Conservation (phyloP, 768 basidiomycete species). For the Terana coerulea region DNA sequence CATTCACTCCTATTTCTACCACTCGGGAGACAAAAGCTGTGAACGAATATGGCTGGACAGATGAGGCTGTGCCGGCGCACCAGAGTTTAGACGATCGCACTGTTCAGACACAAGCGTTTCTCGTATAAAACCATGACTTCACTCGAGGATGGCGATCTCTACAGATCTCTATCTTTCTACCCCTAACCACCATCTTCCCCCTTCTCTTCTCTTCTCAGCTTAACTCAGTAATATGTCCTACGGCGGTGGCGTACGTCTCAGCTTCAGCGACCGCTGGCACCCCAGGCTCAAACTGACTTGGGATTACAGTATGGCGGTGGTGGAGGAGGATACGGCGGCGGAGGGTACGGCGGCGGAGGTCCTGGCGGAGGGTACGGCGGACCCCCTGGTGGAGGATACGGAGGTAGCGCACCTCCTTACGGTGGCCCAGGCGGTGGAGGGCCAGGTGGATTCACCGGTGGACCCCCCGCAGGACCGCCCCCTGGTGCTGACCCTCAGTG, state of each 20-base stretch:
- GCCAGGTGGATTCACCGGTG: constrained; percentile 30
- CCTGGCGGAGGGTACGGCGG: constrained; percentile 21
- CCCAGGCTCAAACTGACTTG: constrained; percentile 11
- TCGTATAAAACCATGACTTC: too few species aligned
- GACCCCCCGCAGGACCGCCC: constrained; percentile 39
- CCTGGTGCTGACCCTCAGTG: constrained; percentile 76
- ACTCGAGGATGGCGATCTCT: too few species aligned
- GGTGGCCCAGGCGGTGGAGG: constrained; percentile 27
- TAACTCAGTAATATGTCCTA: constrained; percentile 32
- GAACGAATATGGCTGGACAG: too few species aligned
- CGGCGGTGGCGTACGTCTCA: constrained; percentile 21
- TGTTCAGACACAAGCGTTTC: too few species aligned
- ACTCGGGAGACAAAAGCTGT: too few species aligned
- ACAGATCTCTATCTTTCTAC: not conserved
- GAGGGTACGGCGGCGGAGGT: constrained; percentile 24
- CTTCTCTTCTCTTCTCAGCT: not conserved
- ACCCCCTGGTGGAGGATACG: constrained; percentile 26
- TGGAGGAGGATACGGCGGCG: constrained; percentile 10
- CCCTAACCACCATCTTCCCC: not conserved
- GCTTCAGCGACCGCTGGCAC: not conserved
- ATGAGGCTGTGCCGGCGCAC: too few species aligned
- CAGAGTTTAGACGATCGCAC: too few species aligned
- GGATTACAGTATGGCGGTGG: constrained; percentile 1
- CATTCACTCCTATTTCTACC: too few species aligned
- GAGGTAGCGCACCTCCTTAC: constrained; percentile 23